Percentiles rank a stretch among this genome's conserved stretches.
These are phyloP conservation scores for Boletus sensibilis DNA, from an alignment of 768 basidiomycete genomes.

Conservation along the genomic window DNA sequence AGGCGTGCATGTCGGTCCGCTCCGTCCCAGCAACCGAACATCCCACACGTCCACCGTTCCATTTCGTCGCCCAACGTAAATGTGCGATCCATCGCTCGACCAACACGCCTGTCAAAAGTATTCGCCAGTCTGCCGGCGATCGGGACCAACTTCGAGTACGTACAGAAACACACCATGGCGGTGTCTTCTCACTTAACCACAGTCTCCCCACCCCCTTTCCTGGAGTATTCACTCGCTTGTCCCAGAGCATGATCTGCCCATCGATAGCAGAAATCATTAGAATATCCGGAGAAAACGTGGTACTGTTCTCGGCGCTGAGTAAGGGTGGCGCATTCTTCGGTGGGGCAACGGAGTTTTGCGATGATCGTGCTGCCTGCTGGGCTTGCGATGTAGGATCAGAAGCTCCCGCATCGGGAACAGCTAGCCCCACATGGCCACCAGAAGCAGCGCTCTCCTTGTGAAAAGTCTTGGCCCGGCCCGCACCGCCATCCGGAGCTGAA, in stretches of 20 bases:
- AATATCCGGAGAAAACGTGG: constrained; percentile 74
- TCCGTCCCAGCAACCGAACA: constrained; percentile 72
- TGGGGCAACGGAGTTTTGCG: constrained; percentile 43
- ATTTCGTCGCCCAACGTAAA: constrained; percentile 89
- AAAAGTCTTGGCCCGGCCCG: constrained; percentile 14
- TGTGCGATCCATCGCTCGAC: constrained; percentile 83
- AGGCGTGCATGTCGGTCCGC: constrained; percentile 64
- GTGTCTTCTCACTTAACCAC: constrained; percentile 88
- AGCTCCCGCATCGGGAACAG: constrained; percentile 29
- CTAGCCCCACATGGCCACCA: constrained; percentile 22
- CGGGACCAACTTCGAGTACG: constrained; percentile 27
- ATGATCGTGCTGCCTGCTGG: constrained; percentile 27
- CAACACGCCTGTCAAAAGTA: constrained; percentile 75
- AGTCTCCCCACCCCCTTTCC: constrained; percentile 78
- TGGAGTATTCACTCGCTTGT: constrained; percentile 65
- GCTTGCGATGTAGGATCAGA: constrained; percentile 21
- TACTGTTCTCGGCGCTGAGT: constrained; percentile 58
- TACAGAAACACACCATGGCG: constrained; percentile 96
- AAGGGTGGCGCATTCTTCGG: constrained; percentile 79
- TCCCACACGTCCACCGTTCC: constrained; percentile 95
- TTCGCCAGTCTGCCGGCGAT: constrained; percentile 4
- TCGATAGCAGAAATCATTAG: constrained; percentile 89
- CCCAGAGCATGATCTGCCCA: constrained; percentile 91
- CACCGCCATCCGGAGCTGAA: constrained; percentile 16
- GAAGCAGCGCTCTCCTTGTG: constrained; percentile 15